Evolutionary conservation across 306 rosid genomes (phyloP), one percentile per base, ranked within the genome.

Genomic region (Trifolium subterraneum): DNA sequence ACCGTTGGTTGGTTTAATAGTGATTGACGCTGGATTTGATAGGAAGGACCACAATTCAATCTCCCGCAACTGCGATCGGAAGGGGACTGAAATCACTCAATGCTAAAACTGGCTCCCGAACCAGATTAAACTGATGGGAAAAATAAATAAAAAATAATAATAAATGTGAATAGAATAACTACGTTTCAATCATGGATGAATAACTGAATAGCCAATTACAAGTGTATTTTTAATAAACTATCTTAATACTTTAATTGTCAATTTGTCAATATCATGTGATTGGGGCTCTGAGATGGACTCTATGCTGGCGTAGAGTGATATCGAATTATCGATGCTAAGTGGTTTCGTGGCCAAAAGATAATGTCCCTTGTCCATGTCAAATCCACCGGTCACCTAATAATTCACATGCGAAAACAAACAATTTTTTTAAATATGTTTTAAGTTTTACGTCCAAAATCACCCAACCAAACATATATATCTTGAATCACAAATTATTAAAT

Each of bases 271-370:
- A 31, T 42, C 69, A 18, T 39, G 23, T 22, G 71, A 63, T 33
- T 63, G 23, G 36, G 9, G 54, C 45, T 58, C 3, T 72, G 51
- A 14, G 61, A 54, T 55, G n/a, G n/a, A 55, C 23, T 63, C 23
- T 4, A 22, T 8, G 78, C 73, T 71, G 82, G 73, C 64, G 16
- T 73, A 15, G 63, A n/a, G 22, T 47, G 67, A 48, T 73, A 73
- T 59, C 35, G 45, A 80, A 60, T 36, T 73, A 73, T 59, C 35
- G 45, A 80, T 58, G 35, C 35, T 56, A 19, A 54, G 2, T 54
- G 5, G 74, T 66, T 65, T 29, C 68, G 61, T 64, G 68, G 42
- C 52, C 3, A 8, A 60, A 27, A 68, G 8, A 60, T 14, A 38
- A 25, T 41, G 61, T 19, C 3, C 19, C 23, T 42, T 62, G 80